These are phyloP conservation scores for Schwanniomyces occidentalis DNA, from an alignment of 805 yeast species.

Conservation along the genomic window DNA sequence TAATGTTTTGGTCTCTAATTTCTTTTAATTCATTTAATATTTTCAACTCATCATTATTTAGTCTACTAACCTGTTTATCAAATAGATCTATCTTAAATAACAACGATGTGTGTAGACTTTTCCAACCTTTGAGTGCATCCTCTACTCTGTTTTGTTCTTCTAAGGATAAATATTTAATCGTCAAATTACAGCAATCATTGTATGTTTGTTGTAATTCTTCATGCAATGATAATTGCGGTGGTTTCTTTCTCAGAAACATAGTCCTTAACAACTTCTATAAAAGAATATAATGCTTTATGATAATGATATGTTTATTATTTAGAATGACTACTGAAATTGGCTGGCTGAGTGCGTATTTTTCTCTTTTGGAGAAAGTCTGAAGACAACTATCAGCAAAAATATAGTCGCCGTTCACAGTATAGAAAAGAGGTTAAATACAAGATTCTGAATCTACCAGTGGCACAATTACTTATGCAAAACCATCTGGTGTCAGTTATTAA, in stretches of 20 bases:
- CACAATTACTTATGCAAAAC: too few species aligned
- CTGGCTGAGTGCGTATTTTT: too few species aligned
- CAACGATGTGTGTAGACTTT: constrained; percentile 61
- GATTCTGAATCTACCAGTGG: neutral
- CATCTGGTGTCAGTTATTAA: too few species aligned
- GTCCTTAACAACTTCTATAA: too few species aligned
- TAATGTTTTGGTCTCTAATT: constrained; percentile 44
- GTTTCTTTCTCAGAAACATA: constrained; percentile 59
- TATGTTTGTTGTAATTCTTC: constrained; percentile 61
- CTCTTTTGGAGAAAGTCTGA: too few species aligned
- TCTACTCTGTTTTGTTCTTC: constrained; percentile 56
- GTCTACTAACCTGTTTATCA: constrained; percentile 41
- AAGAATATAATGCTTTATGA: too few species aligned
- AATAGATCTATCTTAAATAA: constrained; percentile 55
- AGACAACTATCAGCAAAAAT: neutral
- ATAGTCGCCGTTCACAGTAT: neutral
- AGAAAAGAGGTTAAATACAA: neutral
- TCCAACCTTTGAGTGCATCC: constrained; percentile 73
- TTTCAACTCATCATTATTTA: constrained; percentile 22
- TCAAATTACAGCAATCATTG: constrained; percentile 59
- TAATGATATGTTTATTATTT: too few species aligned
- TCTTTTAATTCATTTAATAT: constrained; percentile 32
- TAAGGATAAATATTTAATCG: constrained; percentile 55
- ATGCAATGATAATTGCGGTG: constrained; percentile 51
- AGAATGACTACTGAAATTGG: too few species aligned